Evolutionary conservation across 2,329 filamentous ascomycete species (phyloP), one percentile per base, ranked within the genome.

Genomic region (Gyromitra esculenta): DNA sequence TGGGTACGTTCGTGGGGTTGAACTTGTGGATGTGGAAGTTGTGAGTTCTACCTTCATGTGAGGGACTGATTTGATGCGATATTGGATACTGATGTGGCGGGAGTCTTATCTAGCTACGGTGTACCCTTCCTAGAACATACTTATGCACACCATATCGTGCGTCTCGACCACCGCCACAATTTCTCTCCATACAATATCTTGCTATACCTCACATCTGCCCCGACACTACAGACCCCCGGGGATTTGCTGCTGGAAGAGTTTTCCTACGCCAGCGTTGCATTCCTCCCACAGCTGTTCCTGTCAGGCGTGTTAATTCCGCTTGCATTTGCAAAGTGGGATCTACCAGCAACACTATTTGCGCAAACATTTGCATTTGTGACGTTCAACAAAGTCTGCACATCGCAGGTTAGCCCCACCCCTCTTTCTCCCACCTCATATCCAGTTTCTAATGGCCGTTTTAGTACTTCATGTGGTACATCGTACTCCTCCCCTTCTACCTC

Each of bases 381-480:
- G 0, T 98, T 98, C 81, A 99, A 99, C 85, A 99, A 99, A 85
- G 96, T 99, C 78, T 98, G 95, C 87, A 99, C 96, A 1, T 97
- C 94, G 82, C 95, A 98, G 88, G 93, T 96, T 88, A 79, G 87
- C 82, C 18, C 41, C n/a, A 25, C 41, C 25, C n/a, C n/a, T n/a
- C n/a, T 7, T 11, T 7, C 11, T 18, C 39, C 15, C 31, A 6
- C 31, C 2, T 5, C 35, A 39, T 8, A 63, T 13, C 8, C 13
- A 6, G 15, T 45, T 25, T 60, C 66, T 71, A 8, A 63, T 18
- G 5, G 18, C 21, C 5, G 6, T 7, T 4, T 6, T 65, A 97
- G 93, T 99, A 99, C 83, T 99, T 99, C 83, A 88, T 99, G 64
- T 99, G 96, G 96, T 98, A 99, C 84, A 90, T 97, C 84, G 89